Evolutionary conservation across 768 basidiomycete species (phyloP), one percentile per base, ranked within the genome.

Genomic region (Suillus alpinus): DNA sequence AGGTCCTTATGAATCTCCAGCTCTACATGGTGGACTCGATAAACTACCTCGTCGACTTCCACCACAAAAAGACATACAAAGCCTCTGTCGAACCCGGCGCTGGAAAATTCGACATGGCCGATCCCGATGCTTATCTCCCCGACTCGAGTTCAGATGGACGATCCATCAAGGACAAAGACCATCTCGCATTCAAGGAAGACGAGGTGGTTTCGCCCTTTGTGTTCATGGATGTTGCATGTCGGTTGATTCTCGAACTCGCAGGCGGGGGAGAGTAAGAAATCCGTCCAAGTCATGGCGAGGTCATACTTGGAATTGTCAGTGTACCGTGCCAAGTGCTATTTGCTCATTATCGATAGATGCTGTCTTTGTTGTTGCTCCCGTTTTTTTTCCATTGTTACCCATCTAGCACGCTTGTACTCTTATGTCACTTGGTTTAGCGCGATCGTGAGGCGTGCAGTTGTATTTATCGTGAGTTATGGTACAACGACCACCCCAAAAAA

Each of bases 11-110:
- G 95, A 97, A 99, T 74, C 83, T 99, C 1, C 95, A 98, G 67
- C 83, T 98, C 41, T 99, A 98, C 73, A 91, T 93, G 82, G 94
- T 99, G 20, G 96, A 99, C 71, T 87, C 88, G 26, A 87, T 88
- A 73, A 98, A 98, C 76, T 98, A 98, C 75, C 84, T 99, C 32
- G 97, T 99, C 59, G 96, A 98, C 72, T 99, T 99, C 77, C 89
- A 97, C 67, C 95, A 98, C 78, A 94, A 97, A 74, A 95, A 94
- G 71, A 91, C 94, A 56, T 97, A 98, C 75, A 83, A 80, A 65
- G 92, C 91, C 6, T 85, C 85, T 2, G 80, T 79, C 13, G 86
- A 88, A 43, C 79, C 83, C 0, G 89, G 80, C 6, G 87, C 89
- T 18, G 87, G 84, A 18, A 87, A 81, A 63, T 93, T 86, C 66